Evolutionary conservation across 139 green algal species (phyloP).

Genomic region (Auxenochlorella pyrenoidosa): DNA sequence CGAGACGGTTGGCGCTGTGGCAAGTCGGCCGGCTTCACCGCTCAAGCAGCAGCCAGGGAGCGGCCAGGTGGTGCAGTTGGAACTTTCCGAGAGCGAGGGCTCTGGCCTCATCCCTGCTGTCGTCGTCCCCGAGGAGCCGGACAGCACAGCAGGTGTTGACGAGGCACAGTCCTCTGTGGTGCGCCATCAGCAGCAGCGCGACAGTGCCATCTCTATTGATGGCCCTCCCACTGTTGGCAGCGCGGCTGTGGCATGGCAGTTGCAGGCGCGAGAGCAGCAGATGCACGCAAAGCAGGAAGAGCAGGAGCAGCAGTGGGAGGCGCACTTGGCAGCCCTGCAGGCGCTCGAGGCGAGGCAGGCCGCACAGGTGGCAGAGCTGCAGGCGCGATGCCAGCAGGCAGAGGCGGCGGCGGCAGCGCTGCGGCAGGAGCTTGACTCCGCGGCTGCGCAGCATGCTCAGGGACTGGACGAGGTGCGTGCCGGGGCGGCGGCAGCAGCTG

Average conservation of each 20-base stretch:
- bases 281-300: background rate
- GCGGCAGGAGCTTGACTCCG: background rate
- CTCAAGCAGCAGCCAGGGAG: background rate
- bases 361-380: background rate
- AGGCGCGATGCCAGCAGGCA: background rate
- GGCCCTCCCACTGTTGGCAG: background rate
- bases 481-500: background rate
- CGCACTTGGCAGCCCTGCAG: background rate
- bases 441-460: background rate
- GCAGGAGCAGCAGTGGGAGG: background rate
- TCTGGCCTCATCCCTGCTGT: background rate
- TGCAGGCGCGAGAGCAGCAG: background rate
- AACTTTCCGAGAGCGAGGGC: background rate
- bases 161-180: background rate
- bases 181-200: background rate
- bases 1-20: background rate
- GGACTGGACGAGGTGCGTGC: background rate
- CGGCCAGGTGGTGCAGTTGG: background rate
- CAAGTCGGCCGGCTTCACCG: no score
- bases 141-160: background rate
- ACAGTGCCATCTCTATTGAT: background rate
- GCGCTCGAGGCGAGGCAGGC: background rate
- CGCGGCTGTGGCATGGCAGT: background rate
- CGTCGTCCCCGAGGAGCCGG: background rate
- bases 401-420: background rate